Evolutionary conservation across 129 eudicot genomes (phyloP).

Genomic region (Ambrosia artemisiifolia): DNA sequence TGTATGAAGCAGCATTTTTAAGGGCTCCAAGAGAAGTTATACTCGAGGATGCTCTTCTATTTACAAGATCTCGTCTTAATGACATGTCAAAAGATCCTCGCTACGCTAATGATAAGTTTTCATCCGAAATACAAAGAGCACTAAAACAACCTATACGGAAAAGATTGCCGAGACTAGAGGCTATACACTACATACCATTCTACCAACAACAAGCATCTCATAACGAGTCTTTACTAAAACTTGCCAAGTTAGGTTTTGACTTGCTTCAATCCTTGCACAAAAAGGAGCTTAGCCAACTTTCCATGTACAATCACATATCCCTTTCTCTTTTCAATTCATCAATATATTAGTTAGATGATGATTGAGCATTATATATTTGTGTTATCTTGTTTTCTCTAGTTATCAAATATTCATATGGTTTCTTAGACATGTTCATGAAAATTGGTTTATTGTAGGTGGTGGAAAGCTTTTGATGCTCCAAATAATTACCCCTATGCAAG

Average conservation of each 20-base stretch:
- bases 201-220: constrained; percentile 30
- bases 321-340: neutral
- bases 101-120: neutral
- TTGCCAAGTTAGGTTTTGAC: constrained; percentile 47
- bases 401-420: neutral
- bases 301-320: constrained; percentile 17
- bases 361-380: too few species aligned
- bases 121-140: neutral
- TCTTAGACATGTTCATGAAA: neutral
- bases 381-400: neutral
- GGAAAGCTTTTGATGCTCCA: constrained; percentile 21
- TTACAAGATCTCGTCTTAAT: constrained; percentile 6
- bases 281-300: constrained; percentile 28
- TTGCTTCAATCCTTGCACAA: constrained; percentile 28
- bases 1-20: constrained; percentile 47
- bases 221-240: constrained; percentile 19
- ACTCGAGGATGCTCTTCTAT: constrained; percentile 31
- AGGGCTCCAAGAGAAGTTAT: constrained; percentile 29
- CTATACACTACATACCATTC: constrained; percentile 26
- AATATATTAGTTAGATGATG: too few species aligned
- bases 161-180: constrained; percentile 33
- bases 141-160: constrained; percentile 19
- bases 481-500: constrained; percentile 27
- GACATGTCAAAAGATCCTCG: neutral
- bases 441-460: constrained; percentile 26